Evolutionary conservation across 1,284 basidiomycete genomes (phyloP), one percentile per base, ranked within the genome.

Genomic region (Somion occarium): DNA sequence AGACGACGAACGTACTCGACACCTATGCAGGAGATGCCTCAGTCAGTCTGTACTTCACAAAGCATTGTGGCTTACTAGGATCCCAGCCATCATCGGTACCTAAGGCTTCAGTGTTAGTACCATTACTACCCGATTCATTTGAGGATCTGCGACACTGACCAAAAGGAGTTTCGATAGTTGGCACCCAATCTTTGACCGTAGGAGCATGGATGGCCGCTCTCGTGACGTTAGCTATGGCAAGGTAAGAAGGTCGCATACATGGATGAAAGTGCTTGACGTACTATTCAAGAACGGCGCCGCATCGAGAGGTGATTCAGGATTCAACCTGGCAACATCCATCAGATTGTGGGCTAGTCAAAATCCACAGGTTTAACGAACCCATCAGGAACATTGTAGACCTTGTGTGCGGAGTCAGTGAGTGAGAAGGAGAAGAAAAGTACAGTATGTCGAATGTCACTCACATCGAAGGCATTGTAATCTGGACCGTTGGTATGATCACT

Each of bases 191-290:
- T 58, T 78, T 76, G 64, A 76, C 82, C 2, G 74, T 80, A 2
- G 86, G 85, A 1, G 85, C 86, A 63, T 89, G 86, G 19, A 89
- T 65, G 0, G 85, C 87, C 26, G 74, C 66, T 26, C 76, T 70
- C 26, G 11, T 37, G 15, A 22, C n/a, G n/a, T n/a, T n/a, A n/a
- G n/a, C 34, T 18, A n/a, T 7, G 13, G 22, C 25, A 22, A 20
- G 5, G 13, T 19, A 15, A 44, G 15, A 5, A 19, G n/a, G 26
- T 43, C 23, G 30, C 27, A 24, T 7, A 56, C 44, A 18, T 38
- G 48, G n/a, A n/a, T n/a, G n/a, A n/a, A n/a, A n/a, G n/a, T n/a
- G n/a, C n/a, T n/a, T n/a, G n/a, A 59, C 71, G 27, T 49, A 84
- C 85, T 76, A 55, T 88, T 87, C 52, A 85, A 68, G 63, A 85